These are phyloP conservation scores for Fusarium avenaceum DNA, from an alignment of 2,329 filamentous ascomycete genomes.

Conservation along the genomic window DNA sequence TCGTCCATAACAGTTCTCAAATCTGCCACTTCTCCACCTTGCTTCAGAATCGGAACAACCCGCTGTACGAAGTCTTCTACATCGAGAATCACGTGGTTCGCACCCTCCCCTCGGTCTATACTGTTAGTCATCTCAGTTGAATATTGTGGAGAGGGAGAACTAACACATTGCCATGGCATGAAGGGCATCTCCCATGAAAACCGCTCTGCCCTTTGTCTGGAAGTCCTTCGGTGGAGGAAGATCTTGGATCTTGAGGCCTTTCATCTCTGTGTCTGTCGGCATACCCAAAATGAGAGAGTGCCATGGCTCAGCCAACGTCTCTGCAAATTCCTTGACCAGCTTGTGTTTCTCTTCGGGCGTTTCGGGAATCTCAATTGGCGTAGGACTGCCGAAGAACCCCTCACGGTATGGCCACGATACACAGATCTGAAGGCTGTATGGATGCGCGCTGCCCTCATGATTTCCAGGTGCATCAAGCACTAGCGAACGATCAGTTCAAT, in stretches of 20 bases:
- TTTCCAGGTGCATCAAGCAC: conserved; percentile 65
- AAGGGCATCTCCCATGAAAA: conserved; percentile 67
- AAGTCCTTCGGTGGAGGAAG: conserved; percentile 58
- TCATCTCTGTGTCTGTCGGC: conserved; percentile 58
- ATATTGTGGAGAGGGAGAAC: conserved; percentile 25
- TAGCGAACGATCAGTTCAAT: conserved; percentile 28
- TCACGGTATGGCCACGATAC: conserved; percentile 63
- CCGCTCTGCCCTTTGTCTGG: conserved; percentile 57
- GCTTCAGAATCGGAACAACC: conserved; percentile 42
- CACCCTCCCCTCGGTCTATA: conserved; percentile 68
- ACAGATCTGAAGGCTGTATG: conserved; percentile 64
- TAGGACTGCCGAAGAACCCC: conserved; percentile 52
- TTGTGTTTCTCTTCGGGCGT: conserved; percentile 55
- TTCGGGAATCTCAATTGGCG: conserved; percentile 57
- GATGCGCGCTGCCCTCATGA: conserved; percentile 49
- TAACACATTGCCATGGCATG: conserved; percentile 73
- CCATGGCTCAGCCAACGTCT: conserved; percentile 65
- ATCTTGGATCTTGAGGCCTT: conserved; percentile 63
- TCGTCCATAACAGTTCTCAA: conserved; percentile 51
- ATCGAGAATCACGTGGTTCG: conserved; percentile 69
- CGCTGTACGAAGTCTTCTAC: conserved; percentile 59
- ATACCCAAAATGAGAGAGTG: conserved; percentile 57
- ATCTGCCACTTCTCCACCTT: background rate
- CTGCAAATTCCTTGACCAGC: conserved; percentile 60
- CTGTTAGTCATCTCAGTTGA: fast-evolving